Base-by-base conservation (phyloP, 2,329 filamentous ascomycete genomes). In the Diplodia sapinea region DNA sequence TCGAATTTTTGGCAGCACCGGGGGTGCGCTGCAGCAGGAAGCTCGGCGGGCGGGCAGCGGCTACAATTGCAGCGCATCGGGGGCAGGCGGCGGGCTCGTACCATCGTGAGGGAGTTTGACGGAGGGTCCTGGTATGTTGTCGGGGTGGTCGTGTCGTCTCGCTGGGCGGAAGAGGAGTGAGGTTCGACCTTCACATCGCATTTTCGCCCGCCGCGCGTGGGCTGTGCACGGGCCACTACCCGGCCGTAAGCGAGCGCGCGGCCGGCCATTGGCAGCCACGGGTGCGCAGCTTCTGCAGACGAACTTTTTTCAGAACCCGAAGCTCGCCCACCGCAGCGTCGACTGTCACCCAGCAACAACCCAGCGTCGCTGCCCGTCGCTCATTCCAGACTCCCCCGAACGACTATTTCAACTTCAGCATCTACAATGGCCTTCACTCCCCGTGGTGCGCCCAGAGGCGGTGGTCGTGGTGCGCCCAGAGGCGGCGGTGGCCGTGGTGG, bases 361-460 rank as follows among this genome's bases (percentile, higher is more conserved):
- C 63, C 50, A 65, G 38, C 40, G 63, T 54, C 40, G 63, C 63
- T 55, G 56, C 56, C 23, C 38, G 56, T 59, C 51, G 63, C 63
- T 55, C 36, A 43, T 26, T 11, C 17, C 15, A 55, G 15, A 29
- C 23, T 31, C 38, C 40, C 13, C 63, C 40, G 54, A 40, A 49
- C 63, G 51, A 23, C 26, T 47, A 5, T 66, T 47, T 50, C 51
- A 38, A 31, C 54, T 33, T 4, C 38, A 47, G 38, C 13, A 36
- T 31, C 13, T 56, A 54, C 26, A 68, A 83, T 83, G 81, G 79
- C 80, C 67, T 83, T 82, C 74, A 82, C 81, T 72, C 81, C 81
- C 20, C 74, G 81, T 74, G 82, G 82, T 69, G 83, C 31, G 72
- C 50, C 68, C 59, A 72, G 69, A 66, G 56, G 69, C 17, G 75